These are phyloP conservation scores for Cydonia oblonga DNA, from an alignment of 331 rosid species.

Conservation along the genomic window DNA sequence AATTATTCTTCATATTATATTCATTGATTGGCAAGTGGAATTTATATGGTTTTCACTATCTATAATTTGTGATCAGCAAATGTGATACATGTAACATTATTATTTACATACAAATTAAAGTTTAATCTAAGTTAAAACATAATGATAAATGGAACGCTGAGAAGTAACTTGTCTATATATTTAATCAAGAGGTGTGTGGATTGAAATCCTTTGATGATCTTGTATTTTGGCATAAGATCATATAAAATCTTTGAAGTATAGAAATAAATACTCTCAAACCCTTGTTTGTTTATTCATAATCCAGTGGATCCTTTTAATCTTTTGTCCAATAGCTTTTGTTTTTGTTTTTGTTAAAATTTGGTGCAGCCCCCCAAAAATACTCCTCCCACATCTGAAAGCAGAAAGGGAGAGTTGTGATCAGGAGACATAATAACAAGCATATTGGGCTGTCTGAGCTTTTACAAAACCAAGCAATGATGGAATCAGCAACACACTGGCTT, in stretches of 20 bases:
- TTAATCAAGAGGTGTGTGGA: background rate
- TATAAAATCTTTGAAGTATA: background rate
- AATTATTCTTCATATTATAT: background rate
- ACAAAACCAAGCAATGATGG: conserved; percentile 25
- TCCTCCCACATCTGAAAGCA: conserved; percentile 13
- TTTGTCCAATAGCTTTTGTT: conserved; percentile 13
- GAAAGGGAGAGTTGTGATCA: background rate
- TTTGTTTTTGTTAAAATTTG: background rate
- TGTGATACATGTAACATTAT: background rate
- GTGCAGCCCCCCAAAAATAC: conserved; percentile 22
- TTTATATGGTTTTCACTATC: background rate
- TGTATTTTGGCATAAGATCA: background rate
- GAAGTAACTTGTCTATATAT: conserved; percentile 1
- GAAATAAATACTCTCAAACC: background rate
- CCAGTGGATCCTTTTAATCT: background rate
- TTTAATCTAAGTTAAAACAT: background rate
- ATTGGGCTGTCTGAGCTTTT: conserved; percentile 23
- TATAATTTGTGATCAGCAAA: background rate
- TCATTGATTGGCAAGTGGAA: background rate
- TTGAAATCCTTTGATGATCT: background rate
- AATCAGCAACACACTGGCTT: background rate
- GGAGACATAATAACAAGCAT: conserved; percentile 6
- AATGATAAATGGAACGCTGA: background rate
- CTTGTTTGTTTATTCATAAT: background rate
- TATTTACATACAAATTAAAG: background rate